phyloP scores from a whole-genome alignment of 495 filamentous ascomycete genomes.

The Rhypophila decipiens region DNA sequence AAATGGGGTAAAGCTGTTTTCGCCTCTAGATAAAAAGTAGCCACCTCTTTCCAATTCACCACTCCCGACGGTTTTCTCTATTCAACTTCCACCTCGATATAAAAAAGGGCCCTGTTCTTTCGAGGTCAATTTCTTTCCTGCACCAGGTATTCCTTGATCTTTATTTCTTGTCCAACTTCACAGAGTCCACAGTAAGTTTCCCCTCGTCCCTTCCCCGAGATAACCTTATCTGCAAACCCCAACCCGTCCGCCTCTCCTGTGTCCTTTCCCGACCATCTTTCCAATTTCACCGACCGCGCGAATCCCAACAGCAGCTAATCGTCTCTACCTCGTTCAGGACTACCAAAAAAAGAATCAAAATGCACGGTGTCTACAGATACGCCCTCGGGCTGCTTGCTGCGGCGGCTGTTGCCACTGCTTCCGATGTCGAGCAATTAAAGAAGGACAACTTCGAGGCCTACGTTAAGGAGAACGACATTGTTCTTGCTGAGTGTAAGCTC shows the following conservation, averaged over 20 bases:
- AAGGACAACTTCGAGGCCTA: constrained; percentile 82
- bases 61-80: not conserved
- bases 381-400: constrained; percentile 55
- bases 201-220: no score
- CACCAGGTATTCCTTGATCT: constrained; percentile 10
- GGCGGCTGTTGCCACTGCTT: constrained; percentile 54
- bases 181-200: constrained; percentile 22
- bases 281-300: no score
- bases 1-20: constrained; percentile 14
- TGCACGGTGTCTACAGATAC: constrained; percentile 26
- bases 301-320: not conserved
- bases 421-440: constrained; percentile 78
- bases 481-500: constrained; percentile 69
- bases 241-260: no score
- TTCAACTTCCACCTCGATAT: constrained; percentile 9
- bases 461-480: constrained; percentile 75
- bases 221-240: no score
- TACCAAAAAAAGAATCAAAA: constrained; percentile 9
- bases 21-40: constrained; percentile 19
- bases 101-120: constrained; percentile 10
- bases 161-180: constrained; percentile 18
- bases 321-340: not conserved
- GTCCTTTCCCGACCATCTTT: no score
- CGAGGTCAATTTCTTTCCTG: constrained; percentile 5
- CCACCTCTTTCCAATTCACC: constrained; percentile 2